phyloP scores from a whole-genome alignment of 2,329 filamentous ascomycete genomes.

The Boeremia lycopersici region DNA sequence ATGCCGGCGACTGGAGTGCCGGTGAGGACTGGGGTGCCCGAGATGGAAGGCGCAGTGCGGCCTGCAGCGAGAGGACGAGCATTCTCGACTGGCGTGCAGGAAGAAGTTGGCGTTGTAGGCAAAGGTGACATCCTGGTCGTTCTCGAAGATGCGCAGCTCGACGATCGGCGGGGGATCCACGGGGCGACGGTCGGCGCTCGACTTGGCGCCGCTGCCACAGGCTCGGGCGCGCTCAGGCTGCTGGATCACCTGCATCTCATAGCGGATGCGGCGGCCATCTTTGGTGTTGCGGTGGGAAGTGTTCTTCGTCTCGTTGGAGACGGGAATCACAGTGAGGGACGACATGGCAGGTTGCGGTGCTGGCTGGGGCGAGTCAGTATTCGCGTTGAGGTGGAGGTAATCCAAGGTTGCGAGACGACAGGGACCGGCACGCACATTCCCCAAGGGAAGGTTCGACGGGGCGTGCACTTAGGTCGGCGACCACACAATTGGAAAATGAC shows the following conservation, averaged over 20 bases:
- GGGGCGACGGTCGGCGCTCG: constrained; percentile 77
- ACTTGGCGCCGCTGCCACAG: constrained; percentile 94
- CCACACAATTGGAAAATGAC: constrained; percentile 4
- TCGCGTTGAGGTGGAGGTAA: constrained; percentile 2
- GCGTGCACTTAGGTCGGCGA: constrained; percentile 15
- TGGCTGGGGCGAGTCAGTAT: constrained; percentile 19
- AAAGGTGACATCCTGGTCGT: constrained; percentile 73
- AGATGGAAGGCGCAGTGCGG: constrained; percentile 68
- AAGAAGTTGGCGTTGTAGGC: constrained; percentile 97
- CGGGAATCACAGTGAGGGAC: constrained; percentile 53
- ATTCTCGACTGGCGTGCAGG: constrained; percentile 83
- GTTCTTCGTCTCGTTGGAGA: constrained; percentile 63
- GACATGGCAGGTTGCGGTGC: constrained; percentile 28
- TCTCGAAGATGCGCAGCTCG: constrained; percentile 84
- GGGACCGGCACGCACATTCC: constrained; percentile 18
- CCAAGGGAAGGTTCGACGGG: constrained; percentile 15
- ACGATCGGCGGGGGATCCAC: constrained; percentile 96
- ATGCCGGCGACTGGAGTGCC: constrained; percentile 95
- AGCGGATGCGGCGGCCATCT: constrained; percentile 78
- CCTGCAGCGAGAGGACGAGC: constrained; percentile 83
- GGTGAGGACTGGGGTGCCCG: constrained; percentile 82
- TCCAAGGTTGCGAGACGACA: constrained; percentile 16
- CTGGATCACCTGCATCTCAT: constrained; percentile 85
- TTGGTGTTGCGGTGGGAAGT: constrained; percentile 66
- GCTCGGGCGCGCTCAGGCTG: constrained; percentile 93